Percentiles rank a stretch among this genome's conserved stretches.
Evolutionary conservation across 306 rosid species (phyloP).

Genomic region (Astragalus glycyphyllos): DNA sequence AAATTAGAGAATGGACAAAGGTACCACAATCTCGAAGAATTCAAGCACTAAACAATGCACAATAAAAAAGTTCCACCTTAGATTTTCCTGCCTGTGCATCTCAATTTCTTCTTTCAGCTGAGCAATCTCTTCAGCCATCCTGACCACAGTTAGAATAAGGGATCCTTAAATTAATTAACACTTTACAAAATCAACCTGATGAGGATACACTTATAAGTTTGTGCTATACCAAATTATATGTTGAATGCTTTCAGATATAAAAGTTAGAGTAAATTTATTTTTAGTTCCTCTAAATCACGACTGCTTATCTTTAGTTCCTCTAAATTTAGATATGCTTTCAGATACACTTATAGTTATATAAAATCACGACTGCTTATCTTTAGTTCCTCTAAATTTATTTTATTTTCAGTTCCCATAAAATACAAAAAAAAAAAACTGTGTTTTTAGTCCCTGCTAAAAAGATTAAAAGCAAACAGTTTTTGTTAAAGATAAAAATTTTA

Average conservation of each 20-base stretch:
- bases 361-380: no score
- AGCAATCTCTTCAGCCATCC: slow-evolving; percentile 79
- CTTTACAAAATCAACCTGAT: slow-evolving; percentile 6
- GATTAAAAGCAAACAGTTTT: no score
- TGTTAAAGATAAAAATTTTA: no score
- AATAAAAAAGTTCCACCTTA: slow-evolving; percentile 54
- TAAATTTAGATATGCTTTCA: no score
- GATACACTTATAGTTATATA: no score
- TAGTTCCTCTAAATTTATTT: no score
- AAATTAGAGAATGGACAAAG: slow-evolving; percentile 31
- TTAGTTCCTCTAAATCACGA: no score
- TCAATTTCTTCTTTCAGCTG: slow-evolving; percentile 78
- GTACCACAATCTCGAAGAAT: slow-evolving; percentile 21
- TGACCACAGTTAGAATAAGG: slow-evolving; percentile 44
- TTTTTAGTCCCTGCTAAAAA: no score
- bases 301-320: no score
- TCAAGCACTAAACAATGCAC: slow-evolving; percentile 16
- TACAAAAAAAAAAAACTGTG: no score
- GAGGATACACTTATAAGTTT: background rate
- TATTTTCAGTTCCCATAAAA: no score
- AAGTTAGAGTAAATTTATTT: background rate
- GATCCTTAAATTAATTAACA: slow-evolving; percentile 14
- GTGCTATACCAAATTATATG: slow-evolving; percentile 14
- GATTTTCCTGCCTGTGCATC: slow-evolving; percentile 58
- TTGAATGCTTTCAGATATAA: background rate